These are phyloP conservation scores for Helichrysum umbraculigerum DNA, from an alignment of 129 eudicot genomes.

Conservation along the genomic window DNA sequence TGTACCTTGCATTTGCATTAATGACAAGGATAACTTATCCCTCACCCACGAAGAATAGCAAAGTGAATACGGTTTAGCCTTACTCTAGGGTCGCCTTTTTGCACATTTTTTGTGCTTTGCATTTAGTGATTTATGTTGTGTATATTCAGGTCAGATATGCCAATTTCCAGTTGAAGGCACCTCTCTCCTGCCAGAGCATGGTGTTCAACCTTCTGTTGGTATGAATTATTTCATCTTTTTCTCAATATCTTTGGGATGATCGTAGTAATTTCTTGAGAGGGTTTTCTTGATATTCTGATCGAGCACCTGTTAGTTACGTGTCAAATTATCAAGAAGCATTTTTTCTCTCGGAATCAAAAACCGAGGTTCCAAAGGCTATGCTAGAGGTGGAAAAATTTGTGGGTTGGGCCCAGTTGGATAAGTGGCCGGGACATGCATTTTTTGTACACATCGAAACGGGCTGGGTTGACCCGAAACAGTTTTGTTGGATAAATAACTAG, in stretches of 20 bases:
- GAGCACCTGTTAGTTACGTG: conserved; percentile 18
- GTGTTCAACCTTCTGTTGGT: conserved; percentile 34
- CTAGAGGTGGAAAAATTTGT: background rate
- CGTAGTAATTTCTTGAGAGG: conserved; percentile 8
- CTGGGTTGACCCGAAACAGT: too few species aligned
- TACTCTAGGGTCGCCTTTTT: background rate
- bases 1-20: background rate
- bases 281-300: conserved; percentile 21
- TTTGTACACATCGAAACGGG: background rate
- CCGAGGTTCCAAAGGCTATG: background rate
- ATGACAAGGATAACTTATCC: background rate
- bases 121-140: conserved; percentile 13
- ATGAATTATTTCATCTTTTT: conserved; percentile 22
- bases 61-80: conserved; percentile 7
- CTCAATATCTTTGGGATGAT: background rate
- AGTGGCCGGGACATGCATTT: background rate
- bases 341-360: conserved; percentile 21
- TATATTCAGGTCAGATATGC: conserved; percentile 31
- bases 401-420: background rate
- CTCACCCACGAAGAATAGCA: background rate
- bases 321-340: conserved; percentile 25
- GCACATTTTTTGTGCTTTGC: background rate
- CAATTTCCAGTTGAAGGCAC: conserved; percentile 26
- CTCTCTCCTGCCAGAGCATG: conserved; percentile 22
- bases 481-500: too few species aligned